Evolutionary conservation across 2,329 filamentous ascomycete species (phyloP).

Genomic region (Dactylonectria macrodidyma): DNA sequence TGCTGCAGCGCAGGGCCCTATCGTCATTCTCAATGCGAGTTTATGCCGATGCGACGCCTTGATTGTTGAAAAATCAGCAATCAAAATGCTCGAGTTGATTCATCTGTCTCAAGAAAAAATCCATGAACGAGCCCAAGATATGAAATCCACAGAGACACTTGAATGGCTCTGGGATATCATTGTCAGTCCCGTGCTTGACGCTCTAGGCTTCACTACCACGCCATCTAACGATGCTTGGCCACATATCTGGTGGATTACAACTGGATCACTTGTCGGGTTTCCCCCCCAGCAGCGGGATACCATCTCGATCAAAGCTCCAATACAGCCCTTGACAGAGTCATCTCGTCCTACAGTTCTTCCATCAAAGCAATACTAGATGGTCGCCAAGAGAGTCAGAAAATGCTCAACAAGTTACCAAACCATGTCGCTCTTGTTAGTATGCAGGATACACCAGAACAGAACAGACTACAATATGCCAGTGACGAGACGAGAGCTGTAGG

Average conservation of each 20-base stretch:
- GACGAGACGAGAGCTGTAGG: background rate
- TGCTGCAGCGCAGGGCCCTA: background rate
- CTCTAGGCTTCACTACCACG: background rate
- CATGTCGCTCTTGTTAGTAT: background rate
- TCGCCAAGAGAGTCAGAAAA: background rate
- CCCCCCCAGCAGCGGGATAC: conserved; percentile 1
- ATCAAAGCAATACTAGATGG: background rate
- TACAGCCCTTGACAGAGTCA: background rate
- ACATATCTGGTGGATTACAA: conserved; percentile 16
- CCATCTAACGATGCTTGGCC: conserved; percentile 4
- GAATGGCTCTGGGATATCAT: background rate
- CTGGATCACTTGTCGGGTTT: background rate
- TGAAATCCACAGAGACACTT: background rate
- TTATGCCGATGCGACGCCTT: background rate
- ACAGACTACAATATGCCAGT: background rate
- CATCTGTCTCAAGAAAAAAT: background rate
- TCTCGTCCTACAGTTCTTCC: background rate
- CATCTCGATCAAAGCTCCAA: background rate
- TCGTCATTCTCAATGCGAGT: background rate
- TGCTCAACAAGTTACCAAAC: too few relatives aligned
- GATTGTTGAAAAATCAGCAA: background rate
- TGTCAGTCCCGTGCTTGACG: background rate
- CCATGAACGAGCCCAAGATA: background rate
- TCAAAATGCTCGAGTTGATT: background rate
- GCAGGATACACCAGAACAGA: background rate